A percentile compares a stretch with the other conserved stretches of the same genome.
Evolutionary conservation across 257 asterid species (phyloP).

Genomic region (Solanum rostratum): DNA sequence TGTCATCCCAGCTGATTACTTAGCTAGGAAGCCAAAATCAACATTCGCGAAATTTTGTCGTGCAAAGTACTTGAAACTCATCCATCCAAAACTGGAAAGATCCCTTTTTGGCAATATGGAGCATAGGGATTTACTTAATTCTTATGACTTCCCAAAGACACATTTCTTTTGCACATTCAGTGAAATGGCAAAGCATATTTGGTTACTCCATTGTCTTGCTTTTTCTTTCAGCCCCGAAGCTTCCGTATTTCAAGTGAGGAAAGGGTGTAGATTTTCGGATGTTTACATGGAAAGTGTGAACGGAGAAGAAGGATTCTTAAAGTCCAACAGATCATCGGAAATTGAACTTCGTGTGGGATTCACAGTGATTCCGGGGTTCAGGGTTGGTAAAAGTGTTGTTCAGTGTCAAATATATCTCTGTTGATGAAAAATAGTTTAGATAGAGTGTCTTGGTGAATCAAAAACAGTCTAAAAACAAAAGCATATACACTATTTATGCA

Average conservation of each 20-base stretch:
- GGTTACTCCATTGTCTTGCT: constrained; percentile 71
- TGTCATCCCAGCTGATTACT: constrained; percentile 32
- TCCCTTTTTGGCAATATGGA: constrained; percentile 46
- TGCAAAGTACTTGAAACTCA: constrained; percentile 28
- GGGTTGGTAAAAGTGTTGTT: constrained; percentile 20
- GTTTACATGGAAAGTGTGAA: constrained; percentile 63
- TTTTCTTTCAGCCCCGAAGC: constrained; percentile 38
- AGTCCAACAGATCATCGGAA: constrained; percentile 5
- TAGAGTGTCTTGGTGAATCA: too few species aligned
- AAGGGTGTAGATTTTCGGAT: constrained; percentile 47
- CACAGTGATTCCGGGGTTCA: constrained; percentile 55
- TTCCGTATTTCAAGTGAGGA: constrained; percentile 39
- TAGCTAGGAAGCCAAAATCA: constrained; percentile 65
- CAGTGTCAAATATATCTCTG: constrained; percentile 39
- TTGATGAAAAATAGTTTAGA: background rate
- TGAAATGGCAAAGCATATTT: constrained; percentile 71
- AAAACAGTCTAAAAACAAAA: too few species aligned
- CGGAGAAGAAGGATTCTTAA: constrained; percentile 40
- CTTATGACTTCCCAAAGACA: constrained; percentile 48
- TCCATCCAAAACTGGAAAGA: constrained; percentile 54
- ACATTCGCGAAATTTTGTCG: constrained; percentile 43
- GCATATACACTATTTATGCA: too few species aligned
- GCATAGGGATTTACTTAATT: constrained; percentile 25
- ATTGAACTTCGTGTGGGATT: constrained; percentile 48
- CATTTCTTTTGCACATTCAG: constrained; percentile 37